Evolutionary conservation across 2,329 filamentous ascomycete species (phyloP), one percentile per base, ranked within the genome.

Genomic region (Aureobasidium sp.): DNA sequence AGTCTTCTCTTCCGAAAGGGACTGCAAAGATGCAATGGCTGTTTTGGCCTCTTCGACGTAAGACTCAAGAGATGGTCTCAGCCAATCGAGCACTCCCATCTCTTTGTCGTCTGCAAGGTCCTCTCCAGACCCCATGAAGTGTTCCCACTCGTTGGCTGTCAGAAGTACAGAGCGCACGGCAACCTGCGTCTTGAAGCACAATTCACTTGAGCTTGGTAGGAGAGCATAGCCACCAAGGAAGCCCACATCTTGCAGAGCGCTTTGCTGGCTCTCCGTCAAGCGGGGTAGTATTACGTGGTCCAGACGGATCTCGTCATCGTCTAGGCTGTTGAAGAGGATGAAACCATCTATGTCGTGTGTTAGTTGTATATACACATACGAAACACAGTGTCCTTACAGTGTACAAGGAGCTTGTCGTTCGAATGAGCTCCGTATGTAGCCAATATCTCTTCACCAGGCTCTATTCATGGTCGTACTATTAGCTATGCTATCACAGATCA

Each of bases 331-430:
- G 17, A 62, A 48, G 7, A 75, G 70, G 15, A 79, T 71, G 67
- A 81, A 81, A n/a, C 78, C 78, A 61, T 81, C 64, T 65, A 24
- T 31, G n/a, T 14, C 12, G 27, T 44, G 42, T 37, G 45, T 60
- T 45, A 60, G 29, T 24, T 27, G 24, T n/a, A 4, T n/a, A 22
- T 11, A 22, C 11, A 33, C 29, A 15, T 7, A 39, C 15, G 15
- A 15, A 29, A 24, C 14, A 45, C 53, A 45, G 15, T 22, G n/a
- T 22, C 11, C 31, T 48, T 61, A 70, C 68, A 92, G 72, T 91
- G 88, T 0, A 83, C 81, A 2, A 91, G 79, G 19, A 91, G 74
- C 66, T 89, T 88, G 69, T 91, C 88, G 65, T 90, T 89, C 31
- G 81, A 81, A 70, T 91, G 88, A 1, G 79, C 71, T 3, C 89